Conservation (phyloP, 2,329 filamentous ascomycete species). For the Lizonia empirigonia region DNA sequence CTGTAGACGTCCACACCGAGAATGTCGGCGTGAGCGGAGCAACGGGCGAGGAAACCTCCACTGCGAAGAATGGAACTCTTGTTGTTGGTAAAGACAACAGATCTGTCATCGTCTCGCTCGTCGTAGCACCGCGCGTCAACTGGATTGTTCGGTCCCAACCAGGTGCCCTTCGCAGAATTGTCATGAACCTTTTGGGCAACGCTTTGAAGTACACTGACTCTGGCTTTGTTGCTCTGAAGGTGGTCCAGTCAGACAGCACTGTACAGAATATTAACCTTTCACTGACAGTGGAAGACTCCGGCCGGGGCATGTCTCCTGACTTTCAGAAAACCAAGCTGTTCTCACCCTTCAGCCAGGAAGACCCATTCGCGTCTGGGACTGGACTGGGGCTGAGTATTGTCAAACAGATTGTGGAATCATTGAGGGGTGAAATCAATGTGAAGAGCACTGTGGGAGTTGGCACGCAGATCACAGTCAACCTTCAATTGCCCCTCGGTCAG, state of each 20-base stretch:
- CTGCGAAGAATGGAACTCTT: constrained; percentile 2
- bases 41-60: constrained; percentile 19
- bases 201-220: constrained; percentile 44
- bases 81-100: constrained; percentile 28
- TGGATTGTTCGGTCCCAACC: constrained; percentile 40
- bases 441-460: constrained; percentile 35
- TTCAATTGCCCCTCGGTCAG: constrained; percentile 29
- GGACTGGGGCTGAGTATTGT: constrained; percentile 46
- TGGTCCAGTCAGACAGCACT: constrained; percentile 25
- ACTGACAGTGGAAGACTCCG: constrained; percentile 48
- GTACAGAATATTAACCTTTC: constrained; percentile 26
- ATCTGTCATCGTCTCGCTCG: constrained; percentile 37
- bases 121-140: constrained; percentile 35
- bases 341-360: constrained; percentile 45
- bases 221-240: constrained; percentile 37
- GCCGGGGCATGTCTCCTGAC: constrained; percentile 44
- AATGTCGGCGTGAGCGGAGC: constrained; percentile 16
- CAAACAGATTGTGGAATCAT: constrained; percentile 42
- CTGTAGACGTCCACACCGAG: constrained; percentile 21
- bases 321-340: constrained; percentile 42
- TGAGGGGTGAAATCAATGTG: constrained; percentile 42
- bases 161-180: constrained; percentile 41
- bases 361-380: constrained; percentile 41
- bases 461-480: constrained; percentile 33
- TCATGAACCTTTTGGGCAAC: constrained; percentile 47